A percentile compares a stretch with the other conserved stretches of the same genome.
Evolutionary conservation across 1,284 basidiomycete species (phyloP).

Genomic region (Cryptococcus amylolentus): DNA sequence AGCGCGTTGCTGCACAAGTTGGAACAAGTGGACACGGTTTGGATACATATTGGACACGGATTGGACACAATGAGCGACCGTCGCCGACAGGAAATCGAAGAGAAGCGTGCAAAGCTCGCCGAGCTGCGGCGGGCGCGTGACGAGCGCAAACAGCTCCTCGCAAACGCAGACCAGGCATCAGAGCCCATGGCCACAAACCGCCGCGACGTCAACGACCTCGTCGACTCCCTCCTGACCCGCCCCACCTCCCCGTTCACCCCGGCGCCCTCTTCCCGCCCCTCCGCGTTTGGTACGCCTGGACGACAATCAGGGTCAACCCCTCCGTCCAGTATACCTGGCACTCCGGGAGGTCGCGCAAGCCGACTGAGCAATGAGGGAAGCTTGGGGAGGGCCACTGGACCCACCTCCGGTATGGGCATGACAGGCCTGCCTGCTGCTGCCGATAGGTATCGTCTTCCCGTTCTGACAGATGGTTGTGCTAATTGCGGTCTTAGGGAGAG

Average conservation of each 20-base stretch:
- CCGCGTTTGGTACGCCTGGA: conserved; percentile 2
- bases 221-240: conserved; percentile 57
- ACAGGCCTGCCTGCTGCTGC: conserved; percentile 54
- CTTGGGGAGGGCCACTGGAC: conserved; percentile 29
- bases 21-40: too few relatives aligned
- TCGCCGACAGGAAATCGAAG: conserved; percentile 79
- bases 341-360: conserved; percentile 55
- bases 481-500: conserved; percentile 49
- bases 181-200: conserved; percentile 27
- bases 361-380: conserved; percentile 45
- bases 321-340: conserved; percentile 62
- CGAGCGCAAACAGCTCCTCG: conserved; percentile 37
- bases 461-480: not conserved
- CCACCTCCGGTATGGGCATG: conserved; percentile 18
- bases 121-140: conserved; percentile 55
- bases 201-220: conserved; percentile 66
- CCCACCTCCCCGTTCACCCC: conserved; percentile 19
- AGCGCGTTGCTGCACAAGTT: too few relatives aligned
- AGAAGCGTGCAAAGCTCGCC: conserved; percentile 81
- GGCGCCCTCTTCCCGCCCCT: conserved; percentile 4
- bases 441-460: conserved; percentile 3
- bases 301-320: conserved; percentile 17
- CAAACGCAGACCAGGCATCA: conserved; percentile 19
- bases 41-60: too few relatives aligned
- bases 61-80: conserved; percentile 41